Conservation (phyloP, 2,329 filamentous ascomycete genomes). For the Mollisiaceae sp. region DNA sequence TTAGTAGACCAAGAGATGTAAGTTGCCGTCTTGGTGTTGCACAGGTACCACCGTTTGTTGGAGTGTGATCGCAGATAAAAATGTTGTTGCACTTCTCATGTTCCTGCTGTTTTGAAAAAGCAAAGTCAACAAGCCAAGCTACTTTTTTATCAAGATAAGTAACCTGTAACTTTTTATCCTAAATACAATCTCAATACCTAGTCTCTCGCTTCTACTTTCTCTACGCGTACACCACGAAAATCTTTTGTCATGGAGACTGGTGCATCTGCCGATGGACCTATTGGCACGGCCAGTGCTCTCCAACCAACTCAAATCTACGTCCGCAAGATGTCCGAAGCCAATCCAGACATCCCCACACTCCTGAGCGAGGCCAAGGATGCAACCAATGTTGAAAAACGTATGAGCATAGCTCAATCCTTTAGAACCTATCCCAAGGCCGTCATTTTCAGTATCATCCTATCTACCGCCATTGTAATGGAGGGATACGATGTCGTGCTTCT, state of each 20-base stretch:
- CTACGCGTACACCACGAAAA: neutral
- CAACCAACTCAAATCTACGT: slow-evolving; percentile 20
- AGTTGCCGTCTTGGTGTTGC: slow-evolving; percentile 6
- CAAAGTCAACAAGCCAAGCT: neutral
- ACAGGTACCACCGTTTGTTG: slow-evolving; percentile 16
- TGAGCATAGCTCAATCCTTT: slow-evolving; percentile 33
- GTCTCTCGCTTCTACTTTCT: neutral
- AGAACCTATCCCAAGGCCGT: slow-evolving; percentile 36
- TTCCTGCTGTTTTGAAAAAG: neutral
- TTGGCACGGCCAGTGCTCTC: slow-evolving; percentile 6
- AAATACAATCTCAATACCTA: neutral
- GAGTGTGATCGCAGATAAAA: neutral
- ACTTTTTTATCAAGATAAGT: neutral
- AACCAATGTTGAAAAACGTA: slow-evolving; percentile 31
- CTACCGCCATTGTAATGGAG: slow-evolving; percentile 49
- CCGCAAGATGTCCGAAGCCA: slow-evolving; percentile 26
- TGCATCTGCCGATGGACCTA: neutral
- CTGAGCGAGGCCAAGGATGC: slow-evolving; percentile 34
- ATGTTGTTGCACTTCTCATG: neutral
- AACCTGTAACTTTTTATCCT: neutral
- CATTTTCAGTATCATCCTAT: slow-evolving; percentile 46
- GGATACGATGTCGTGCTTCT: slow-evolving; percentile 48
- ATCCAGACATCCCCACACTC: slow-evolving; percentile 20
- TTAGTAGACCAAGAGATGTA: neutral
- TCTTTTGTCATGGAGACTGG: neutral